Evolutionary conservation across 371 early-diverging fungal genomes (phyloP).

Genomic region (Choanephora cucurbitarum): DNA sequence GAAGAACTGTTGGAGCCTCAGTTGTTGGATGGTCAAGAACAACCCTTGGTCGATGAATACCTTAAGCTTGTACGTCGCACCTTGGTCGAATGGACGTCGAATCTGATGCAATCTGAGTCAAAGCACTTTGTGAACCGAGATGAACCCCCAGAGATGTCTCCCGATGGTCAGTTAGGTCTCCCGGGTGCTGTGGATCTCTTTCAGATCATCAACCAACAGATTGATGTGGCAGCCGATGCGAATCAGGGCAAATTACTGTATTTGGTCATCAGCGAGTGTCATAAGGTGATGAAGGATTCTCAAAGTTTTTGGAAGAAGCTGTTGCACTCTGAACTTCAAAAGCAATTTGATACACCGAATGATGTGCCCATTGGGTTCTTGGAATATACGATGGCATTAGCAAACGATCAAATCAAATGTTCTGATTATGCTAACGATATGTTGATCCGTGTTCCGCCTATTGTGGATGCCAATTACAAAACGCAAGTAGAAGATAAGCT

Average conservation of each 20-base stretch:
- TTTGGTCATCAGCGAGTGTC: slow-evolving; percentile 87
- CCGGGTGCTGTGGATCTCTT: slow-evolving; percentile 86
- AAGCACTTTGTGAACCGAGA: slow-evolving; percentile 75
- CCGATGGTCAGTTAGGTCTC: slow-evolving; percentile 78
- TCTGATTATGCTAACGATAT: slow-evolving; percentile 89
- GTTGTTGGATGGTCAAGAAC: slow-evolving; percentile 91
- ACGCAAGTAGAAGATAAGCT: slow-evolving; percentile 62
- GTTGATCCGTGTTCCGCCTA: slow-evolving; percentile 61
- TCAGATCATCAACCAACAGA: slow-evolving; percentile 96
- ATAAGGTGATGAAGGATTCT: slow-evolving; percentile 77
- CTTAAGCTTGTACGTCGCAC: slow-evolving; percentile 84
- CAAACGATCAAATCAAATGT: slow-evolving; percentile 88
- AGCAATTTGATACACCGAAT: slow-evolving; percentile 71
- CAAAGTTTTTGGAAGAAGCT: slow-evolving; percentile 79
- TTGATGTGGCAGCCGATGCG: slow-evolving; percentile 84
- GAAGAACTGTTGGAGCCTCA: slow-evolving; percentile 91
- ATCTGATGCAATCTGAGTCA: slow-evolving; percentile 84
- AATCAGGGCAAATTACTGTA: slow-evolving; percentile 84
- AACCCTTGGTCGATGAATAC: slow-evolving; percentile 83
- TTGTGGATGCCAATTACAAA: slow-evolving; percentile 71
- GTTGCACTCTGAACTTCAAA: slow-evolving; percentile 70
- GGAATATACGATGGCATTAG: slow-evolving; percentile 93
- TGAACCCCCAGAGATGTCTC: slow-evolving; percentile 76
- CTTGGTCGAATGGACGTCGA: slow-evolving; percentile 89
- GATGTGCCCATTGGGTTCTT: slow-evolving; percentile 79